Evolutionary conservation across 1,139 yeast species (phyloP), one percentile per base, ranked within the genome.

Genomic region (Candida labiduridarum): DNA sequence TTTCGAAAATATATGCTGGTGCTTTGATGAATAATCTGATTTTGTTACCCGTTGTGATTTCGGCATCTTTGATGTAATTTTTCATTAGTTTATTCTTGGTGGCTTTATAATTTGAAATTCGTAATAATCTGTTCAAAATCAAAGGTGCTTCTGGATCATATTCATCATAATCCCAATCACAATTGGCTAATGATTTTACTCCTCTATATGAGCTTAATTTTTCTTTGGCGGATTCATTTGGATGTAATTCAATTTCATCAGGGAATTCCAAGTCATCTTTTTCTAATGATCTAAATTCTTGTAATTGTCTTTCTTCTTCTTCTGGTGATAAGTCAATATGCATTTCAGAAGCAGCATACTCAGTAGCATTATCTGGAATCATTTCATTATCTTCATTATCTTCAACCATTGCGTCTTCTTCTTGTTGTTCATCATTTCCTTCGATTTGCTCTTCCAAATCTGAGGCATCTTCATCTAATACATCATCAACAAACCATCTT

Each of bases 261-360:
- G 99, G 98, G 74, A 91, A 94, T 60, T 94, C 97, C 42, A 84
- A 78, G 64, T 94, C 97, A 47, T 91, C 97, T 54, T 80, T 80
- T 56, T 86, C 96, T 52, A 82, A 69, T 41, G 78, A 76, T 62
- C 96, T 82, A 69, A 77, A 90, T 59, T 79, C 83, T 50, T 79
- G 73, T 56, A 91, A 74, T 67, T 91, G 97, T 59, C 84, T 79
- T 56, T 82, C 84, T 67, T 91, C 97, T 61, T 91, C 97, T 58
- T 89, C 96, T 16, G 87, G 84, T 1, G 88, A 74, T 49, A 90
- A 73, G 46, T 90, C 97, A 49, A 84, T 82, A 64, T 84, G 87
- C 78, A 79, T 78, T 54, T 85, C 94, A 34, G 80, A 69, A 46
- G 72, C 41, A 4, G 68, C 80, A 29, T 71, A 74, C 55, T 80